phyloP scores from a whole-genome alignment of 768 basidiomycete species.

The Exsudoporus frostii region DNA sequence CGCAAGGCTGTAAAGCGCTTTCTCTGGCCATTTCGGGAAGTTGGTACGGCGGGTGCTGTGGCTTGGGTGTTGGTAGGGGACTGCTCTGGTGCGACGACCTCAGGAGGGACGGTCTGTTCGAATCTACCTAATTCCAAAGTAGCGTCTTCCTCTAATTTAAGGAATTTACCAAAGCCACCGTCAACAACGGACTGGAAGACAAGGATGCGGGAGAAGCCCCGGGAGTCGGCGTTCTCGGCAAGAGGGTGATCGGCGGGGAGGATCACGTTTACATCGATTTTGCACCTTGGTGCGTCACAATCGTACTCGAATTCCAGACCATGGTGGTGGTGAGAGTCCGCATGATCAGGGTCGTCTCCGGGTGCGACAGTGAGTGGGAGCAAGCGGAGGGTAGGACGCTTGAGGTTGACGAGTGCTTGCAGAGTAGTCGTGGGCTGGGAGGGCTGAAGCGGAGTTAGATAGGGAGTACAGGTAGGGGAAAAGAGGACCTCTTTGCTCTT shows the following conservation, averaged over 20 bases:
- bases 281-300: slow-evolving; percentile 83
- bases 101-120: slow-evolving; percentile 36
- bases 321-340: slow-evolving; percentile 59
- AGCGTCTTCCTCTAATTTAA: slow-evolving; percentile 75
- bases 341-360: slow-evolving; percentile 44
- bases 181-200: slow-evolving; percentile 55
- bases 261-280: slow-evolving; percentile 73
- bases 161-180: slow-evolving; percentile 77
- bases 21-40: slow-evolving; percentile 26
- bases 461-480: not conserved
- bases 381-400: slow-evolving; percentile 81
- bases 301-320: slow-evolving; percentile 91
- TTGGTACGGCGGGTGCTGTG: slow-evolving; percentile 10
- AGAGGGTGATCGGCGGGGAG: slow-evolving; percentile 64
- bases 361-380: slow-evolving; percentile 53
- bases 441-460: slow-evolving; percentile 39
- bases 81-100: slow-evolving; percentile 9
- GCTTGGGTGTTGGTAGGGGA: slow-evolving; percentile 10
- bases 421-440: slow-evolving; percentile 88
- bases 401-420: slow-evolving; percentile 92
- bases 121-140: slow-evolving; percentile 79
- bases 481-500: slow-evolving; percentile 75
- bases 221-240: slow-evolving; percentile 35
- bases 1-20: slow-evolving; percentile 67
- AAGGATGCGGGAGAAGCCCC: slow-evolving; percentile 30